These are phyloP conservation scores for Babesia caballi DNA, from an alignment of 169 alveolate genomes.

Conservation along the genomic window DNA sequence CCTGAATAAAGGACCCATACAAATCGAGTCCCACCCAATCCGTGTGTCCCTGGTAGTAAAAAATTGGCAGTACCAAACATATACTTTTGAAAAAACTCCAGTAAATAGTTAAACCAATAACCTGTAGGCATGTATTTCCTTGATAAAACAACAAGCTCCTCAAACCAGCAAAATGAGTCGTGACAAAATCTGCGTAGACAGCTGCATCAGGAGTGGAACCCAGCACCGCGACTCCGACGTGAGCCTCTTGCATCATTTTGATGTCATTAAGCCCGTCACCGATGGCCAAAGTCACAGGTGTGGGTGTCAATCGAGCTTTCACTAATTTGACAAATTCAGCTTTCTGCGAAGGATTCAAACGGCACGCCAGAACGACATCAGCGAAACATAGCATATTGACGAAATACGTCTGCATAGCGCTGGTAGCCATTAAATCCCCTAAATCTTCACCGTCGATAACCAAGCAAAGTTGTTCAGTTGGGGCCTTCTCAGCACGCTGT, in stretches of 20 bases:
- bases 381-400: constrained; percentile 74
- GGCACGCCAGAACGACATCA: constrained; percentile 72
- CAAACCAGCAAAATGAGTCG: constrained; percentile 30
- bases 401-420: constrained; percentile 67
- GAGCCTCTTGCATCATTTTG: constrained; percentile 61
- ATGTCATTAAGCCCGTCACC: constrained; percentile 78
- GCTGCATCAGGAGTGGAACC: constrained; percentile 23
- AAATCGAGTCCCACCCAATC: constrained; percentile 56
- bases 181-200: constrained; percentile 40
- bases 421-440: constrained; percentile 58
- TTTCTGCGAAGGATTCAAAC: constrained; percentile 70
- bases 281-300: constrained; percentile 73
- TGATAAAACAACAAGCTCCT: constrained; percentile 44
- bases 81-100: constrained; percentile 36
- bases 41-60: constrained; percentile 55
- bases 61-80: constrained; percentile 31
- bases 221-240: constrained; percentile 44
- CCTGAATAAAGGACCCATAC: constrained; percentile 40
- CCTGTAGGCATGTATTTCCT: constrained; percentile 35
- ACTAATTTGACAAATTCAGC: constrained; percentile 70
- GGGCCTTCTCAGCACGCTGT: constrained; percentile 58
- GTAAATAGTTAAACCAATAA: constrained; percentile 15
- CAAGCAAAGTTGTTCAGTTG: constrained; percentile 68
- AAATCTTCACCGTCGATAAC: constrained; percentile 67
- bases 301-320: constrained; percentile 64